Conservation (phyloP, 306 rosid species). For the Spatholobus suberectus region DNA sequence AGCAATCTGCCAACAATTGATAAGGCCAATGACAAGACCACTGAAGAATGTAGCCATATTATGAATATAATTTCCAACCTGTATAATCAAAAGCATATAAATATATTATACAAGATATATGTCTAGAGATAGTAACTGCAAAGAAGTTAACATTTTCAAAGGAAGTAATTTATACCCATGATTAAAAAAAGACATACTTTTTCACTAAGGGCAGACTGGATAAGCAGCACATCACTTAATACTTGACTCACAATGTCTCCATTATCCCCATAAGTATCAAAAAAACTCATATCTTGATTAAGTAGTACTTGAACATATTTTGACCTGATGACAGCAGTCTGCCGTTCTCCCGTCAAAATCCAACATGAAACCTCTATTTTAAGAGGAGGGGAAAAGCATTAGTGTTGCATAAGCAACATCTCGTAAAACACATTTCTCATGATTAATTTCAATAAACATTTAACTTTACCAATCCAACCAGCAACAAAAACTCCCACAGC, state of each 20-base stretch:
- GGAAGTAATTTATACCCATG: neutral
- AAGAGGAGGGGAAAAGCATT: conserved; percentile 41
- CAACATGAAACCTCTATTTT: conserved; percentile 98
- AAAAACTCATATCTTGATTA: conserved; percentile 98
- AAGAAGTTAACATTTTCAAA: conserved; percentile 14
- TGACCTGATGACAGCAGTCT: conserved; percentile 97
- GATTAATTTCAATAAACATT: conserved; percentile 36
- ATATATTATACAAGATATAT: conserved; percentile 39
- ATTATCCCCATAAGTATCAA: conserved; percentile 96
- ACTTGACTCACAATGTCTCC: conserved; percentile 99
- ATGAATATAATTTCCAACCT: conserved; percentile 98
- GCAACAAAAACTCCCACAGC: conserved; percentile 90
- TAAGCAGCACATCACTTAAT: conserved; percentile 94
- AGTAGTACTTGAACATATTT: conserved; percentile 89
- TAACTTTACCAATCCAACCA: conserved; percentile 92
- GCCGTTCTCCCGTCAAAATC: conserved; percentile 98
- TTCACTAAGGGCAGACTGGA: conserved; percentile 98
- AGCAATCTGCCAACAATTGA: conserved; percentile 98
- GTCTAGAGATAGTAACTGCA: conserved; percentile 23
- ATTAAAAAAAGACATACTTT: conserved; percentile 62
- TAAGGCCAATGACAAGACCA: conserved; percentile 88
- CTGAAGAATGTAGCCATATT: conserved; percentile 98
- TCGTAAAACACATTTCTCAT: conserved; percentile 24
- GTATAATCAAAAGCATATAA: conserved; percentile 45
- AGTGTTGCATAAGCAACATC: conserved; percentile 36